These are phyloP conservation scores for Geotrichum siamense DNA, from an alignment of 1,139 yeast genomes.

Conservation along the genomic window DNA sequence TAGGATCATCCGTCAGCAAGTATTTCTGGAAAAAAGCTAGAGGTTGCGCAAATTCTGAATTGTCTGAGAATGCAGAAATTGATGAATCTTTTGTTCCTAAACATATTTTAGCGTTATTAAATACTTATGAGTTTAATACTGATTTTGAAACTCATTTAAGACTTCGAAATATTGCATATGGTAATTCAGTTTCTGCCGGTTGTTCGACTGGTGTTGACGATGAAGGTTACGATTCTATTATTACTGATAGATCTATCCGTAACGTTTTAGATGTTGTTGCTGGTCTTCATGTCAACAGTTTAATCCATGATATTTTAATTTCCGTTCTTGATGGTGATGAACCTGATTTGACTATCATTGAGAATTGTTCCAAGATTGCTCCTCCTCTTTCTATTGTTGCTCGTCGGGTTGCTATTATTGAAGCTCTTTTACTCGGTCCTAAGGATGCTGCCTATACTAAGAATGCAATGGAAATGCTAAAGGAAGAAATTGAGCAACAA, in stretches of 20 bases:
- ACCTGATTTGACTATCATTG: conserved; percentile 22
- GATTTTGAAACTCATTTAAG: conserved; percentile 25
- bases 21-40: conserved; percentile 27
- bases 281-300: conserved; percentile 29
- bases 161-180: conserved; percentile 25
- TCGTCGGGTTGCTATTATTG: conserved; percentile 30
- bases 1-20: conserved; percentile 15
- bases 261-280: conserved; percentile 31
- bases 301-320: conserved; percentile 26
- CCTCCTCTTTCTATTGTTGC: conserved; percentile 30
- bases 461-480: conserved; percentile 23
- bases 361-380: conserved; percentile 26
- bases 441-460: conserved; percentile 23
- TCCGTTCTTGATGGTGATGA: conserved; percentile 22
- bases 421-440: conserved; percentile 29
- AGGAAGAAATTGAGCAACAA: conserved; percentile 21
- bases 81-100: conserved; percentile 19
- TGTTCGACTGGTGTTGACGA: conserved; percentile 23
- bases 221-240: conserved; percentile 26
- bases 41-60: conserved; percentile 6
- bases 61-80: conserved; percentile 15
- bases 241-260: conserved; percentile 27
- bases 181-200: conserved; percentile 18
- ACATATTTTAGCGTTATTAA: conserved; percentile 21
- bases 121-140: conserved; percentile 16